A percentile compares a stretch with the other conserved stretches of the same genome.
These are phyloP conservation scores for Prunus dulcis DNA, from an alignment of 306 rosid species.

Conservation along the genomic window DNA sequence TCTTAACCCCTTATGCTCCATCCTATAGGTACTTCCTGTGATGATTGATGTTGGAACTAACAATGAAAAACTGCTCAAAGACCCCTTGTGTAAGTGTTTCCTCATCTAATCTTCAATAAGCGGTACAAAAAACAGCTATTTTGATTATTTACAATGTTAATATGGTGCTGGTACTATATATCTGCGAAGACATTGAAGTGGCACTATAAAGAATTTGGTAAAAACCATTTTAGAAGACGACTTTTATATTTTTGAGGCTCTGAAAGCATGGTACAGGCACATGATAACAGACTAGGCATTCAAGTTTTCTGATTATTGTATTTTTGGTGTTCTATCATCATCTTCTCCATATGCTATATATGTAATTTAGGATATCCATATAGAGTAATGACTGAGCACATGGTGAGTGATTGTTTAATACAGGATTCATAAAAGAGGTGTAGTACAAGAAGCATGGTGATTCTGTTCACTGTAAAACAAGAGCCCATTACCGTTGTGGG, in stretches of 20 bases:
- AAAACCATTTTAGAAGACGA: neutral
- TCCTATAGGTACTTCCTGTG: constrained; percentile 84
- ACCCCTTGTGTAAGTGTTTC: constrained; percentile 72
- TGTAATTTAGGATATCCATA: neutral
- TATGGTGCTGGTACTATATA: neutral
- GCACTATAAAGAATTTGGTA: neutral
- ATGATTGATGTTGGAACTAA: constrained; percentile 99
- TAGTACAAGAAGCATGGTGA: neutral
- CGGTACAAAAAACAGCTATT: neutral
- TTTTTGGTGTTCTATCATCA: neutral
- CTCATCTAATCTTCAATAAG: constrained; percentile 20
- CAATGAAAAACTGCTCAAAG: constrained; percentile 75
- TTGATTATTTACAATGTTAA: neutral
- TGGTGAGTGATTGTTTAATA: neutral
- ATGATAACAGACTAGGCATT: neutral
- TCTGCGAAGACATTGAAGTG: neutral
- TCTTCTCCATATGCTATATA: neutral
- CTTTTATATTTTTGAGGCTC: neutral
- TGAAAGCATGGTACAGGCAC: neutral
- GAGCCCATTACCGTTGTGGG: neutral
- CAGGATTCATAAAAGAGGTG: neutral
- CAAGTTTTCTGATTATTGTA: neutral
- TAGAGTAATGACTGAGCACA: neutral
- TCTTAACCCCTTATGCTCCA: neutral
- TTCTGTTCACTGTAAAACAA: neutral